A percentile compares a stretch with the other conserved stretches of the same genome.
phyloP scores from a whole-genome alignment of 2,329 filamentous ascomycete species.

The Monilinia fructigena region DNA sequence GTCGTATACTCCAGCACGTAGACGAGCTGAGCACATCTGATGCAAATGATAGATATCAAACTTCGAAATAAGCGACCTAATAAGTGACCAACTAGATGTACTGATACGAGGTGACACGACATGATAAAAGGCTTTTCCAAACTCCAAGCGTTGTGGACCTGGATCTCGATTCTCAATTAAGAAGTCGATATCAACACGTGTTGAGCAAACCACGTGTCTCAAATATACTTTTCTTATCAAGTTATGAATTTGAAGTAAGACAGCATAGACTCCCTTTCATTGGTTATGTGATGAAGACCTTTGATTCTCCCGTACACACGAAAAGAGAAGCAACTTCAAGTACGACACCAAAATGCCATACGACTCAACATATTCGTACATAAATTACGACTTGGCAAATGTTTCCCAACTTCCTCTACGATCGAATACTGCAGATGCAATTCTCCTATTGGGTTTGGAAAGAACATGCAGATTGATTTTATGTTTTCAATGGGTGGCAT shows the following conservation, averaged over 20 bases:
- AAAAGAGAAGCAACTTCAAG: neutral
- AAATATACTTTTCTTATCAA: neutral
- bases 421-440: neutral
- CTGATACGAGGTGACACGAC: conserved; percentile 8
- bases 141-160: neutral
- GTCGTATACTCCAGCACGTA: neutral
- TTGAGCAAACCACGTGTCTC: conserved; percentile 9
- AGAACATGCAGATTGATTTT: neutral
- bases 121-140: neutral
- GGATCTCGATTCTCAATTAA: neutral
- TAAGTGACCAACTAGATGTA: neutral
- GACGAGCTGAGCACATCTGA: too few species aligned
- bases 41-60: neutral
- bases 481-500: conserved; percentile 1
- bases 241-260: neutral
- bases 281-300: neutral
- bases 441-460: neutral
- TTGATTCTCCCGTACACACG: conserved; percentile 1
- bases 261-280: neutral
- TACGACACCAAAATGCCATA: neutral
- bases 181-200: conserved; percentile 5
- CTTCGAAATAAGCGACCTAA: neutral
- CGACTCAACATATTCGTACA: neutral
- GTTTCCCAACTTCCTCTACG: neutral
- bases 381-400: conserved; percentile 8